Evolutionary conservation across 768 basidiomycete species (phyloP).

Genomic region (Candolleomyces aberdarensis): DNA sequence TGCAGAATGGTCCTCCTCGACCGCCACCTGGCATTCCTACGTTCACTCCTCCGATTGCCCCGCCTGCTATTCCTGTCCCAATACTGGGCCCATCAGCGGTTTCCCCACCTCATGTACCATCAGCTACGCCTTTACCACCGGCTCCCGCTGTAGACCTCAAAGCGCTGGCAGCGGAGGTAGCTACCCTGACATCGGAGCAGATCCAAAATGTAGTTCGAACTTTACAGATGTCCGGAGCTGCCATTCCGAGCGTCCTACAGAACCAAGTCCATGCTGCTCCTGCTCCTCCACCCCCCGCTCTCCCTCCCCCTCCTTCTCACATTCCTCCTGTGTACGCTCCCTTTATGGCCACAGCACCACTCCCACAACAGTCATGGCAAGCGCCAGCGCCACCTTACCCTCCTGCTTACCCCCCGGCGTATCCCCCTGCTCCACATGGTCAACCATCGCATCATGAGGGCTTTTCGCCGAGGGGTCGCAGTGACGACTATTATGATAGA

Average conservation of each 20-base stretch:
- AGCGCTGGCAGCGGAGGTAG: conserved; percentile 67
- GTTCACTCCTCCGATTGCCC: conserved; percentile 1
- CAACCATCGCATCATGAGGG: conserved; percentile 15
- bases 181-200: conserved; percentile 73
- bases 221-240: conserved; percentile 26
- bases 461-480: conserved; percentile 10
- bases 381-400: conserved; percentile 9
- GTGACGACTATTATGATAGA: conserved; percentile 12
- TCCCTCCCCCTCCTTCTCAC: conserved; percentile 9
- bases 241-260: conserved; percentile 22
- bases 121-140: conserved; percentile 22
- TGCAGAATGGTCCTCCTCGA: conserved; percentile 16
- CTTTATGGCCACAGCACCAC: neutral
- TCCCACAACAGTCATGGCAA: conserved; percentile 7
- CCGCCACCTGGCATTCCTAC: conserved; percentile 12
- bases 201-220: conserved; percentile 65
- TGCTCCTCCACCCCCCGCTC: conserved; percentile 20
- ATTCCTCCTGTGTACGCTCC: conserved; percentile 13
- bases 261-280: conserved; percentile 11
- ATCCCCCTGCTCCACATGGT: conserved; percentile 6
- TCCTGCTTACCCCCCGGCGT: conserved; percentile 15
- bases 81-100: neutral
- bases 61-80: neutral
- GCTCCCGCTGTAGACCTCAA: conserved; percentile 29
- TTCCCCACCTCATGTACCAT: neutral